A percentile compares a stretch with the other conserved stretches of the same genome.
These are phyloP conservation scores for Piedraia hortae DNA, from an alignment of 2,329 filamentous ascomycete genomes.

Conservation along the genomic window DNA sequence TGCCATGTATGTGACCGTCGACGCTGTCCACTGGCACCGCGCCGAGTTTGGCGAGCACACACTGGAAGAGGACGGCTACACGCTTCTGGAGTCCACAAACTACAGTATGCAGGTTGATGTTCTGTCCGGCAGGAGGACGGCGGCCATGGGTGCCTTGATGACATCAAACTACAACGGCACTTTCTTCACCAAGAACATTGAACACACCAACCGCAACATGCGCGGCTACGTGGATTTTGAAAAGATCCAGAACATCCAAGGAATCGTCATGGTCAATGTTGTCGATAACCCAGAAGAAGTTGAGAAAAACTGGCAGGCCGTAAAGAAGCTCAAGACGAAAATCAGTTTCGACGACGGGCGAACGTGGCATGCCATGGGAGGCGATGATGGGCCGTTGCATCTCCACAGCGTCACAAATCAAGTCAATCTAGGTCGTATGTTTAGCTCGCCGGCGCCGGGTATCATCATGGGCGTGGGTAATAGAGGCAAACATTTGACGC, in stretches of 20 bases:
- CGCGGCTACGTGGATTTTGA: constrained; percentile 76
- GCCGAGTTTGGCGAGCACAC: constrained; percentile 74
- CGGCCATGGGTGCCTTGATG: constrained; percentile 64
- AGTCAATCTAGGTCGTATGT: constrained; percentile 59
- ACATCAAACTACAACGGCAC: constrained; percentile 95
- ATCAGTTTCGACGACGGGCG: constrained; percentile 93
- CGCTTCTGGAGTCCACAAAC: constrained; percentile 80
- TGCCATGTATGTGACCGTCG: constrained; percentile 67
- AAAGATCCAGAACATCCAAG: constrained; percentile 73
- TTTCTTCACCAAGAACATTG: constrained; percentile 75
- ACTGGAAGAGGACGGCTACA: constrained; percentile 64
- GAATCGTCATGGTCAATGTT: constrained; percentile 68
- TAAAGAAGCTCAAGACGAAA: constrained; percentile 45
- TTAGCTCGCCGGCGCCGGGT: constrained; percentile 79
- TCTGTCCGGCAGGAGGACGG: constrained; percentile 30
- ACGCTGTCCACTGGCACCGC: constrained; percentile 66
- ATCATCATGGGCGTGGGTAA: constrained; percentile 89
- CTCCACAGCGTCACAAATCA: constrained; percentile 78
- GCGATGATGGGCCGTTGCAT: constrained; percentile 40
- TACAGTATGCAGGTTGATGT: constrained; percentile 96
- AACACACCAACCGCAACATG: constrained; percentile 66
- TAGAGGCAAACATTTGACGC: constrained; percentile 43
- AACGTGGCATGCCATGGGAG: constrained; percentile 47
- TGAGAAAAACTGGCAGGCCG: constrained; percentile 22
- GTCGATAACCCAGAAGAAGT: constrained; percentile 69